Conservation (phyloP, 805 yeast species). For the Candida namnaoensis region DNA sequence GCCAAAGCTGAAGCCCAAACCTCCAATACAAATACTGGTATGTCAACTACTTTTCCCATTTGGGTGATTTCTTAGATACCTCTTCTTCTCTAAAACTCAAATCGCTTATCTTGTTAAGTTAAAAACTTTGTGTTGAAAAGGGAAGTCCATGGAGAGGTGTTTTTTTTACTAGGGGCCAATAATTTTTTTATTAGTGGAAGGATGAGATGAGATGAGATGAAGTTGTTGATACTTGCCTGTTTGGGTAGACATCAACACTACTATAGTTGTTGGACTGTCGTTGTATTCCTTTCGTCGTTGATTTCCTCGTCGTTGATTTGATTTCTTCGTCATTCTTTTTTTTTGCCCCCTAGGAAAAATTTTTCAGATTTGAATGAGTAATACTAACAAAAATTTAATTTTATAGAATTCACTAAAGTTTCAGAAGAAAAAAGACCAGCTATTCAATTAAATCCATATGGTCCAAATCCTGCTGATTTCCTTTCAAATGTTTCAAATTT, state of each 20-base stretch:
- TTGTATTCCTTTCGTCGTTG: too few relatives aligned
- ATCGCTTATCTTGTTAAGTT: too few relatives aligned
- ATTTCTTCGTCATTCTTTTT: neutral
- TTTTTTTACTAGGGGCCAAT: too few relatives aligned
- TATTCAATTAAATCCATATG: conserved; percentile 67
- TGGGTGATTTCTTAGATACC: too few relatives aligned
- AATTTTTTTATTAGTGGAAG: neutral
- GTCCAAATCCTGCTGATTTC: conserved; percentile 90
- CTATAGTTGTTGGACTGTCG: too few relatives aligned
- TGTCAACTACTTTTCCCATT: neutral
- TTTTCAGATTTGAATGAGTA: neutral
- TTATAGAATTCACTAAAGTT: conserved; percentile 33
- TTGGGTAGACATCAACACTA: too few relatives aligned
- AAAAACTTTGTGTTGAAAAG: too few relatives aligned
- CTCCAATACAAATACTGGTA: neutral
- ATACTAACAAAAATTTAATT: neutral
- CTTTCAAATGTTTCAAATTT: conserved; percentile 83
- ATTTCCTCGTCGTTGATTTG: too few relatives aligned
- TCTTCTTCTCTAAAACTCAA: too few relatives aligned
- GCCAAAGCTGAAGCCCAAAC: conserved; percentile 14
- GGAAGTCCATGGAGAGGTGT: too few relatives aligned
- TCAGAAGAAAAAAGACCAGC: conserved; percentile 32
- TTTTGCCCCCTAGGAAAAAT: neutral
- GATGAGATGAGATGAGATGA: too few relatives aligned
- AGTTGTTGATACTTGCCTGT: too few relatives aligned